Base-by-base conservation (phyloP, 2,329 filamentous ascomycete genomes). In the Penicillium polonicum region DNA sequence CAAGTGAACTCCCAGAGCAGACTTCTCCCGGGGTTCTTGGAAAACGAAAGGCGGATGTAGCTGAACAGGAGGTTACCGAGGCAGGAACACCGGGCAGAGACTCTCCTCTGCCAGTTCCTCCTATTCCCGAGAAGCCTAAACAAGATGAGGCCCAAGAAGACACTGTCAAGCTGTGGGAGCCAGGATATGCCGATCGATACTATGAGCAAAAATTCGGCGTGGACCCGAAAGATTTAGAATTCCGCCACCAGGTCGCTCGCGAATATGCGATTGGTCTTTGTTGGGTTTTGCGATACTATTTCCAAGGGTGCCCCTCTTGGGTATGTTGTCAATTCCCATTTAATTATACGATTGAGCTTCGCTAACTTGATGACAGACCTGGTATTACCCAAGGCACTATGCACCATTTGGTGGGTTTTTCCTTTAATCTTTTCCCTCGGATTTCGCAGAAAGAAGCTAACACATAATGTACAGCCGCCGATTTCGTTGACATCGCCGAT, bases 311-410 rank as follows among this genome's bases (percentile, higher is more conserved):
- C 68, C 92, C 94, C 23, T 97, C 92, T 0, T 99, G 95, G 94
- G 50, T 52, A 46, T 29, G 50, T 52, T 36, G 9, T 19, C 17
- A 5, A 27, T 13, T 13, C 31, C 5, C 21, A 25, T 15, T 35
- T 12, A 5, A 21, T 29, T 52, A 12, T 29, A 52, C n/a, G 23
- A 52, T 31, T 19, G 31, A 27, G 21, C 31, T 19, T 25, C 9
- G 15, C 50, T 52, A 46, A 52, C 50, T 36, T 46, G 21, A 46
- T 52, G 2, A 6, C 31, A 52, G 50, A 95, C 93, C 52, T 99
- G 94, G 94, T 99, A 94, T 74, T 99, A 97, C 71, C 94, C 94
- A 0, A 96, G 97, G 70, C 94, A 99, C 72, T 99, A 99, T 72
- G 95, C 94, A 1, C 94, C 95, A 4, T 99, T 99, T 17, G 50